phyloP scores from a whole-genome alignment of 1,284 basidiomycete genomes.

The Vanrija sp. region DNA sequence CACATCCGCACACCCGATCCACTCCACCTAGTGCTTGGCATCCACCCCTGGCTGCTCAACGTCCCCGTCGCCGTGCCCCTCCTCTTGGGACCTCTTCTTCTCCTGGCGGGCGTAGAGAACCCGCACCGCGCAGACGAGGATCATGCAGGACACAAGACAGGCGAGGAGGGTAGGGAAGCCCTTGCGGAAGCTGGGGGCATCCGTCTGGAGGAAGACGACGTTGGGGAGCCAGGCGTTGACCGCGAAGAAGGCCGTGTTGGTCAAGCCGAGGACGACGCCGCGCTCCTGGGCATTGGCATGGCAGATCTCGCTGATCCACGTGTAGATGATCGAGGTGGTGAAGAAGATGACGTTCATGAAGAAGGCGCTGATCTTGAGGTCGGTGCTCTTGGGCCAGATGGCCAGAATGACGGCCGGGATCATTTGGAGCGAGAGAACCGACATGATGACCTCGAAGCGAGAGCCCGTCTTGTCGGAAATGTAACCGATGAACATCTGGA shows the following conservation, averaged over 20 bases:
- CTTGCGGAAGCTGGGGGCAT: constrained; percentile 19
- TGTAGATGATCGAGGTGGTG: constrained; percentile 7
- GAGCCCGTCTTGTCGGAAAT: constrained; percentile 9
- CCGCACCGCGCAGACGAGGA: too few relatives aligned
- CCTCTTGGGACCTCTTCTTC: too few relatives aligned
- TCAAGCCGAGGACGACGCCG: constrained; percentile 9
- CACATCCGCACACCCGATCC: too few relatives aligned
- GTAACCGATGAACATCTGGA: constrained; percentile 9
- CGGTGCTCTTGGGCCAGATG: constrained; percentile 8
- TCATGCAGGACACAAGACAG: not conserved
- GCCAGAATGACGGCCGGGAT: constrained; percentile 3
- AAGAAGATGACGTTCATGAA: not conserved
- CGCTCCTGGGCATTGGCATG: constrained; percentile 10
- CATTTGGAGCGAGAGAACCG: not conserved
- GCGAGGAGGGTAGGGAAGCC: constrained; percentile 17
- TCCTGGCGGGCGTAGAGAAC: too few relatives aligned
- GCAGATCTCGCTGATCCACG: constrained; percentile 15
- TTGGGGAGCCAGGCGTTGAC: constrained; percentile 21
- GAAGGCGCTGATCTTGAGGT: not conserved
- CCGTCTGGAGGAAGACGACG: constrained; percentile 22
- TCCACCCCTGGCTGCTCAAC: too few relatives aligned
- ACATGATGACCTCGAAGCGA: constrained; percentile 6
- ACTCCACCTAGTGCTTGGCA: too few relatives aligned
- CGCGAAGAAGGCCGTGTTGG: constrained; percentile 17
- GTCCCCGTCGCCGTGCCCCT: too few relatives aligned